Evolutionary conservation across 139 green algal genomes (phyloP), one percentile per base, ranked within the genome.

Genomic region (Chlamydomonas incerta): DNA sequence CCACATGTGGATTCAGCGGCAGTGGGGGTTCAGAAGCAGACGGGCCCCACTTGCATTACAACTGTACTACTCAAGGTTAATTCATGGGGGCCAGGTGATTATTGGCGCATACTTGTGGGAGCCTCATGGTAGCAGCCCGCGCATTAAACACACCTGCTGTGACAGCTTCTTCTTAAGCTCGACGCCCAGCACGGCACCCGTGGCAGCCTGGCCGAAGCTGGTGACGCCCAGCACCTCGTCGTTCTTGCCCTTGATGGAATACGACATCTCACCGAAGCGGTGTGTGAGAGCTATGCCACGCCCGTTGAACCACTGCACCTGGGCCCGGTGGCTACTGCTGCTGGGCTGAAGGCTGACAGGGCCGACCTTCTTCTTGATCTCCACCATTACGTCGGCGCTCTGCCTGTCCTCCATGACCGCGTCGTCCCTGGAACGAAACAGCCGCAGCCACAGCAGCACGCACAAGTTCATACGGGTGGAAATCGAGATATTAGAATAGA

Each of bases 161-260:
- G n/a, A n/a, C n/a, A n/a, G 66, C 66, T 72, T 47, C 33, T 72
- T 72, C 33, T 72, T 72, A 3, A 72, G 66, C 66, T 50, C 66
- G 33, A 72, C 33, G 66, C 66, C 66, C 33, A 72, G 66, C 66
- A 72, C 33, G 31, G 66, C 66, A 72, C 66, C 66, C 15, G 11
- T 9, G 4, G 31, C 13, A 29, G 3, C 33, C 31, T 10, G 26
- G 66, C 66, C 66, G 33, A 50, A 72, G 66, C 66, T 72, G 31
- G 14, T 26, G 66, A 72, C 66, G 66, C 66, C 31, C 66, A 72
- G 66, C 31, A 72, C 66, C 66, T 50, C 66, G 26, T 72, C 66
- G 33, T 72, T 72, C 33, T 72, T 72, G 66, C 66, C 66, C 31
- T 47, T 72, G 66, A 72, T n/a, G 66, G 31, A 29, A 47, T 26